Conservation (phyloP, 768 basidiomycete genomes). For the Candolleomyces eurysporus region DNA sequence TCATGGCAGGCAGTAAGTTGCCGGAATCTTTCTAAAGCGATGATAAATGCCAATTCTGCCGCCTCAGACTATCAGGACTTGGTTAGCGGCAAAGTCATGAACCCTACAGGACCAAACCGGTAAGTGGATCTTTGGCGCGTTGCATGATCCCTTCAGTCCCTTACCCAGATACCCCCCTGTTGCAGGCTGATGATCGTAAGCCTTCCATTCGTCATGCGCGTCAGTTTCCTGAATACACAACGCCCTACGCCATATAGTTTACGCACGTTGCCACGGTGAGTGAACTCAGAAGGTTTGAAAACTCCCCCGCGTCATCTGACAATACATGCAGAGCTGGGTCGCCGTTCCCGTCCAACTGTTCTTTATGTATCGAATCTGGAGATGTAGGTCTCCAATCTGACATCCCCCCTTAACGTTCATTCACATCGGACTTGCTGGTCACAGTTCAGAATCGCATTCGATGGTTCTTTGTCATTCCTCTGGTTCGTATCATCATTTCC, state of each 20-base stretch:
- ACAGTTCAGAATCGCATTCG: neutral
- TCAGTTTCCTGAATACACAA: too few species aligned
- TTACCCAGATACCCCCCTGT: too few species aligned
- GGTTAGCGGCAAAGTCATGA: neutral
- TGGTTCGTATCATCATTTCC: too few species aligned
- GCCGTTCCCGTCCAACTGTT: neutral
- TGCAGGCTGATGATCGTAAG: too few species aligned
- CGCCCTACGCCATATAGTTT: too few species aligned
- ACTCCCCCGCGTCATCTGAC: neutral
- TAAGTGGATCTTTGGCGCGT: too few species aligned
- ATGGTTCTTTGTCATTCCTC: too few species aligned
- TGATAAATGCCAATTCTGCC: neutral
- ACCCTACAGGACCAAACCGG: too few species aligned
- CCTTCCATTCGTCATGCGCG: too few species aligned
- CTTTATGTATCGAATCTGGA: neutral
- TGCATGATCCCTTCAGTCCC: too few species aligned
- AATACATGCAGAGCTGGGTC: neutral
- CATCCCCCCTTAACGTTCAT: neutral
- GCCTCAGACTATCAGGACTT: neutral
- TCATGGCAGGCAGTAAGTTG: neutral
- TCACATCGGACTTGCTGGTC: neutral
- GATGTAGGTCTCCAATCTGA: neutral
- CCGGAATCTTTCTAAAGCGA: neutral
- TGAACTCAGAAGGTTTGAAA: neutral
- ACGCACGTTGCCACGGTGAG: neutral